phyloP scores from a whole-genome alignment of 331 rosid species.

The Quercus lobata region DNA sequence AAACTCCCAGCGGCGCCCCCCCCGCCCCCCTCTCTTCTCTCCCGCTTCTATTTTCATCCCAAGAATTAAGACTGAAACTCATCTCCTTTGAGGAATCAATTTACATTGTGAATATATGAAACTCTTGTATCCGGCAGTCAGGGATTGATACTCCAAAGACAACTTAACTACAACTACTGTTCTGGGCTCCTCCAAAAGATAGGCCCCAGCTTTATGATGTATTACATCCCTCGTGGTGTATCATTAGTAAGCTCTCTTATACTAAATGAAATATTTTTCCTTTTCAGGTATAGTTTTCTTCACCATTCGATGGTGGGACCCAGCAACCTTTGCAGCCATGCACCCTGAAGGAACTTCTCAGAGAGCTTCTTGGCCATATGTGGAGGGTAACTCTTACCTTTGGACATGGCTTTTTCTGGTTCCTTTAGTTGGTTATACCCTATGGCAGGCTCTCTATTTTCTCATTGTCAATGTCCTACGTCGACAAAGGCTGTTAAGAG shows the following conservation, averaged over 20 bases:
- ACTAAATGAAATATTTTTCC: background rate
- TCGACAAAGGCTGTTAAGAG: slow-evolving; percentile 71
- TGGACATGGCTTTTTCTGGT: slow-evolving; percentile 85
- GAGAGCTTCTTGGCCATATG: slow-evolving; percentile 77
- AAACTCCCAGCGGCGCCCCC: too few species aligned
- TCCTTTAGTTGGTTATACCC: slow-evolving; percentile 72
- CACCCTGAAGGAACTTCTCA: slow-evolving; percentile 60
- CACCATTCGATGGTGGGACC: slow-evolving; percentile 97
- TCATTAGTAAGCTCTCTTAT: background rate
- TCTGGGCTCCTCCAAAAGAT: too few species aligned
- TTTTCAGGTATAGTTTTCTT: slow-evolving; percentile 87
- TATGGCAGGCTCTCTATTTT: slow-evolving; percentile 89
- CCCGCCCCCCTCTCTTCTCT: rapidly evolving
- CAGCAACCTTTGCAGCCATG: slow-evolving; percentile 77
- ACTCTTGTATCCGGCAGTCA: too few species aligned
- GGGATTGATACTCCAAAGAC: too few species aligned
- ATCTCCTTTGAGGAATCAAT: too few species aligned
- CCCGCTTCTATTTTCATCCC: too few species aligned
- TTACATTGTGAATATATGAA: too few species aligned
- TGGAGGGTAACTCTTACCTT: slow-evolving; percentile 66
- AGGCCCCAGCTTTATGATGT: too few species aligned
- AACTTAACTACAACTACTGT: too few species aligned
- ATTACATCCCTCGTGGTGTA: background rate
- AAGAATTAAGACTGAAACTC: too few species aligned
- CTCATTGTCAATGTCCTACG: slow-evolving; percentile 88